Evolutionary conservation across 2,329 filamentous ascomycete species (phyloP).

Genomic region (Coniochaeta sp.): DNA sequence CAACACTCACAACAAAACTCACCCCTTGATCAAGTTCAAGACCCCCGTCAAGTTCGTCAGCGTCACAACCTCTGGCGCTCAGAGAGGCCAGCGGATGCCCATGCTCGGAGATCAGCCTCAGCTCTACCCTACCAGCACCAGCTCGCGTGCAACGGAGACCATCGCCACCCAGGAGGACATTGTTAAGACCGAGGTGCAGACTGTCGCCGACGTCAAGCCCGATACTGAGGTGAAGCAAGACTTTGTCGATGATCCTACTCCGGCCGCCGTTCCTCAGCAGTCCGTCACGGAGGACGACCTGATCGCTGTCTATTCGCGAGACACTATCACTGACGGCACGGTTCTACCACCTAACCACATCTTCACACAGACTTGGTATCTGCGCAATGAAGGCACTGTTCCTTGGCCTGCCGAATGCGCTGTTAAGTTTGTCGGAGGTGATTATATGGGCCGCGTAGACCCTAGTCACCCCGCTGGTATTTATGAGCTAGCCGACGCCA

Average conservation of each 20-base stretch:
- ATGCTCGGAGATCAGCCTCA: slow-evolving; percentile 59
- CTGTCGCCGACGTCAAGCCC: slow-evolving; percentile 48
- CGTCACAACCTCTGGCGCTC: slow-evolving; percentile 77
- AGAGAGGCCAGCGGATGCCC: slow-evolving; percentile 58
- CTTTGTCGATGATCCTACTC: slow-evolving; percentile 14
- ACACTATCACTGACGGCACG: slow-evolving; percentile 73
- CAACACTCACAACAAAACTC: slow-evolving; percentile 88
- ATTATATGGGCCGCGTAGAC: slow-evolving; percentile 93
- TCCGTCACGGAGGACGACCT: slow-evolving; percentile 24
- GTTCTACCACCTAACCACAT: slow-evolving; percentile 60
- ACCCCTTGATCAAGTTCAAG: slow-evolving; percentile 95
- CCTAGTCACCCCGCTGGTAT: slow-evolving; percentile 71
- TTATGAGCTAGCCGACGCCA: slow-evolving; percentile 67
- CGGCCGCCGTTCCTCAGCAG: slow-evolving; percentile 7
- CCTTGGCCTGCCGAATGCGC: slow-evolving; percentile 85
- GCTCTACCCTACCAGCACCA: slow-evolving; percentile 20
- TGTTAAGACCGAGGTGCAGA: slow-evolving; percentile 52
- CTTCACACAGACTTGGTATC: slow-evolving; percentile 87
- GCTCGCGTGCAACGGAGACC: slow-evolving; percentile 42
- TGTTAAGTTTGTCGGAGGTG: slow-evolving; percentile 85
- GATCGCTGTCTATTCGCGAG: slow-evolving; percentile 61
- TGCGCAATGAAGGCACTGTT: slow-evolving; percentile 73
- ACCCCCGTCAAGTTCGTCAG: slow-evolving; percentile 82
- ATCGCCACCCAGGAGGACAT: slow-evolving; percentile 12
- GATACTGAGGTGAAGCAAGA: slow-evolving; percentile 7